Evolutionary conservation across 345 rosid species (phyloP), one percentile per base, ranked within the genome.

Genomic region (Eucalyptus pumila): DNA sequence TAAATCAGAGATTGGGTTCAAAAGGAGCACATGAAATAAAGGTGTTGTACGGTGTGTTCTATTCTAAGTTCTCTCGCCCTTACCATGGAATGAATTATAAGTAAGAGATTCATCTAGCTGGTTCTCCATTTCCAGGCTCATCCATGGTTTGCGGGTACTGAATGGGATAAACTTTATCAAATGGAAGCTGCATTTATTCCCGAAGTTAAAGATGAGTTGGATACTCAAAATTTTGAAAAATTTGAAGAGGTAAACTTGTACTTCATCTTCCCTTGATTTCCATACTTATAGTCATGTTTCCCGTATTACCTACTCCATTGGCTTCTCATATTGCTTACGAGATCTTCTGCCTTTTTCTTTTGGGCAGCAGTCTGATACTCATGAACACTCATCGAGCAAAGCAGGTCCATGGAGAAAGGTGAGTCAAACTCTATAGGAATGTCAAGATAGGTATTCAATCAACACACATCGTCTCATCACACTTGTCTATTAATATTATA

Each of bases 171-270:
- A 72, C 93, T 97, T 92, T 96, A 94, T 90, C 96, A 93, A 88
- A 93, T 94, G 94, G 99, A 97, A 88, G 99, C 99, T 91, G 98
- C 98, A 89, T 96, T 94, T 92, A 92, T 94, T 83, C 99, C 99
- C 24, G 98, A 93, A 87, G 99, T 97, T 90, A 96, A 94, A 48
- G 96, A 96, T 91, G 99, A 97, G 89, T 93, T 97, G 89, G 99
- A 97, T 93, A 96, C 99, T 86, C 98, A 97, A 94, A 97, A 97
- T 91, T 96, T 97, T 93, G 99, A 96, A 90, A 97, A 95, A 89
- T 95, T 97, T 89, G 99, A 97, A 14, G 98, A 96, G 98, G 99
- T 98, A 91, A 27, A 37, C 17, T 80, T 81, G 65, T 89, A 42
- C 50, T 62, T 83, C 81, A 62, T 45, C 23, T 91, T 90, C 87